Conservation (phyloP, 352 stramenopile species). For the Phytophthora sojae region DNA sequence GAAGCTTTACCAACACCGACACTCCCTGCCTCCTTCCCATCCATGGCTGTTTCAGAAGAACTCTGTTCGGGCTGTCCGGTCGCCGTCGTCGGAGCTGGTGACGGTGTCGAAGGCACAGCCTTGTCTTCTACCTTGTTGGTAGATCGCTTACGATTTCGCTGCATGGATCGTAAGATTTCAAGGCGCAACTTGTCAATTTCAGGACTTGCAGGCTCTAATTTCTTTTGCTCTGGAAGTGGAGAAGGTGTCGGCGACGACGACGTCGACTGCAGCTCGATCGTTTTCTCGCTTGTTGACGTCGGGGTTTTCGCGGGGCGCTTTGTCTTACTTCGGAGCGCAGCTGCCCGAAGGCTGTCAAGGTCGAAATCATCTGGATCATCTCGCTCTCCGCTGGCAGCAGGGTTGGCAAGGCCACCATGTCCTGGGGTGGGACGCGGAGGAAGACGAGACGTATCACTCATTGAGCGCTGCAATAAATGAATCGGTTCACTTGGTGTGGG, state of each 20-base stretch:
- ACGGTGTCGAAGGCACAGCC: background rate
- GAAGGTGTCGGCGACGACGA: conserved; percentile 12
- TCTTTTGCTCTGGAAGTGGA: conserved; percentile 6
- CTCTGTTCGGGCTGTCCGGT: conserved; percentile 1
- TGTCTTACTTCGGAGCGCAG: conserved; percentile 70
- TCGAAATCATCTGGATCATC: conserved; percentile 46
- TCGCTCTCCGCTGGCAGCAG: conserved; percentile 10
- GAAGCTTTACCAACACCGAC: background rate
- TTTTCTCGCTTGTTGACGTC: conserved; percentile 3
- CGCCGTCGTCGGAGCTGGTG: conserved; percentile 1
- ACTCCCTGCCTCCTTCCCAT: background rate
- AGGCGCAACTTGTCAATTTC: conserved; percentile 53
- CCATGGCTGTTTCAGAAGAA: background rate
- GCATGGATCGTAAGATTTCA: conserved; percentile 61
- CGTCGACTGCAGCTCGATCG: background rate
- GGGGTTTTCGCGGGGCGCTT: conserved; percentile 40
- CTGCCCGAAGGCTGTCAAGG: conserved; percentile 73
- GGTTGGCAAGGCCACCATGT: background rate
- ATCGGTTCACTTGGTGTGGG: conserved; percentile 6
- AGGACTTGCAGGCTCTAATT: conserved; percentile 22
- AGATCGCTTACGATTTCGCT: conserved; percentile 39
- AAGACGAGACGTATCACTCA: conserved; percentile 12
- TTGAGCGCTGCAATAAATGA: conserved; percentile 20
- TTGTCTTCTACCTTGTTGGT: conserved; percentile 6
- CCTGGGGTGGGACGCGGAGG: conserved; percentile 2